phyloP scores from a whole-genome alignment of 2,329 filamentous ascomycete genomes.

The Diaporthe citrichinensis region DNA sequence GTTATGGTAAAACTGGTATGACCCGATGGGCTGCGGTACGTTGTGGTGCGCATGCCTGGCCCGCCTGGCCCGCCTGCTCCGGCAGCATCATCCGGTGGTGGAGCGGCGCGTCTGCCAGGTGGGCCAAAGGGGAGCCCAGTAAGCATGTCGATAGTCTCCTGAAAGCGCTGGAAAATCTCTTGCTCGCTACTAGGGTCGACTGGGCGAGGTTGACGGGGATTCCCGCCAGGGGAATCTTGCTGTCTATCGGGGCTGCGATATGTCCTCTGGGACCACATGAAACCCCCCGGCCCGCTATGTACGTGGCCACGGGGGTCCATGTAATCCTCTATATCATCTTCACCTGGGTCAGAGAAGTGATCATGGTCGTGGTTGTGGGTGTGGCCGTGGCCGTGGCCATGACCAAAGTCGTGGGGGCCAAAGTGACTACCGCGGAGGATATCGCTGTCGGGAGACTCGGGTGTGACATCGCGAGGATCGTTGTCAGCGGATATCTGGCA shows the following conservation, averaged over 20 bases:
- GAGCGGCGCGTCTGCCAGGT: slow-evolving; percentile 30
- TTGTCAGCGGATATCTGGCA: slow-evolving; percentile 66
- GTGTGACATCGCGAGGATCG: slow-evolving; percentile 69
- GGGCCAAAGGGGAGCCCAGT: slow-evolving; percentile 51
- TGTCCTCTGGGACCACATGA: slow-evolving; percentile 57
- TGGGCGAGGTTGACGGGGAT: slow-evolving; percentile 20
- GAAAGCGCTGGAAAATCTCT: slow-evolving; percentile 58
- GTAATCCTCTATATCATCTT: slow-evolving; percentile 70
- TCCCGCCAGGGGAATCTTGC: slow-evolving; percentile 8
- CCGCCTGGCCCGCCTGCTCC: neutral
- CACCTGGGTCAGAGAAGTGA: slow-evolving; percentile 64
- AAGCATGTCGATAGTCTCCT: slow-evolving; percentile 56
- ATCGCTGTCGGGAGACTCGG: slow-evolving; percentile 47
- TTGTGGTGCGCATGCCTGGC: slow-evolving; percentile 32
- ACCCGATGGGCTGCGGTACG: slow-evolving; percentile 30
- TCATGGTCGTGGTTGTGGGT: slow-evolving; percentile 57
- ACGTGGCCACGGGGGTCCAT: slow-evolving; percentile 41
- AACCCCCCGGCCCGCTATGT: slow-evolving; percentile 55
- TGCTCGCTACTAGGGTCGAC: slow-evolving; percentile 49
- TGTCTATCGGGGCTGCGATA: slow-evolving; percentile 38
- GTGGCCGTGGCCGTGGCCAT: slow-evolving; percentile 37
- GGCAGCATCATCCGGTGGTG: neutral
- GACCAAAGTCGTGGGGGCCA: slow-evolving; percentile 27
- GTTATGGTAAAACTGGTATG: slow-evolving; percentile 40
- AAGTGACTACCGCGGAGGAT: slow-evolving; percentile 11